Conservation (phyloP, 805 yeast species). For the Barnettozyma vustinii region DNA sequence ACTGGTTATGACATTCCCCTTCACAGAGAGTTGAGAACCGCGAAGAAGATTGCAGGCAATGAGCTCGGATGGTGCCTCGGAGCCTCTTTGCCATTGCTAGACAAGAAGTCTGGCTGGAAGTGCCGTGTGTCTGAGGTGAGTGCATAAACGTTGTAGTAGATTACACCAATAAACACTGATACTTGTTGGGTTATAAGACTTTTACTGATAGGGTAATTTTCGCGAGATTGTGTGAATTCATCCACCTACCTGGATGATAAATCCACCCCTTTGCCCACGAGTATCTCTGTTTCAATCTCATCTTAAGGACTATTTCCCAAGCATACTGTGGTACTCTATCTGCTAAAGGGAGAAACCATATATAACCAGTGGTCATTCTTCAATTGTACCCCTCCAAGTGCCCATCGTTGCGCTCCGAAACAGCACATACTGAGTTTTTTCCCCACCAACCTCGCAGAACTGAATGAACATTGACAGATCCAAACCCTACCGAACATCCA, state of each 20-base stretch:
- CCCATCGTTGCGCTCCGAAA: neutral
- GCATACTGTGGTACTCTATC: neutral
- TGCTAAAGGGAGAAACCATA: neutral
- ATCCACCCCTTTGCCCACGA: neutral
- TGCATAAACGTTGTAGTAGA: neutral
- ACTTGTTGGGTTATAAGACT: neutral
- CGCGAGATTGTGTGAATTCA: neutral
- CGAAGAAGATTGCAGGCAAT: constrained; percentile 79
- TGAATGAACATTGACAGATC: constrained; percentile 4
- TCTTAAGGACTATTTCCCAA: too few species aligned
- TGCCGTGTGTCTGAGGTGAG: constrained; percentile 35
- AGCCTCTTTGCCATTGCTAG: constrained; percentile 88
- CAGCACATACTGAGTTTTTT: neutral
- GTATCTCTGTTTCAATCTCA: neutral
- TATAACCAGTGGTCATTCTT: too few species aligned
- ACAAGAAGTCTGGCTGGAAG: constrained; percentile 57
- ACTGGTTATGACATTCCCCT: constrained; percentile 96
- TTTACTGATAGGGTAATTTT: neutral
- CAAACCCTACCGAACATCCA: neutral
- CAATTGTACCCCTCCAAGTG: neutral
- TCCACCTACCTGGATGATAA: neutral
- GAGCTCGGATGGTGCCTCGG: constrained; percentile 99
- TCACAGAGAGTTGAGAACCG: constrained; percentile 84
- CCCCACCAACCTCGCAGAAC: neutral
- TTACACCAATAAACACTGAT: neutral